Evolutionary conservation across 257 asterid genomes (phyloP).

Genomic region (Solanum etuberosum): DNA sequence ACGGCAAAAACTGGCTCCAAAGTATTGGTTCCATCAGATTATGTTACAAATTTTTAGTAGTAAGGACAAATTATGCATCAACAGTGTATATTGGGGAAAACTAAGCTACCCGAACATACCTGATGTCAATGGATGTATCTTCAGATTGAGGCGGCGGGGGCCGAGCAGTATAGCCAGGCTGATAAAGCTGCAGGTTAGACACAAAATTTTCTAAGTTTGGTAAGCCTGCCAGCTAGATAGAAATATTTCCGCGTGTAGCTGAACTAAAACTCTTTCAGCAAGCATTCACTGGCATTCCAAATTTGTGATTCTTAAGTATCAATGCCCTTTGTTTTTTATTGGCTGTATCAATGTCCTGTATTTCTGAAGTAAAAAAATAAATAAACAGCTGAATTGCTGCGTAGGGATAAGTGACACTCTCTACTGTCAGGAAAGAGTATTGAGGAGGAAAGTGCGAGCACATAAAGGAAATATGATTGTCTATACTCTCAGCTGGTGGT

Average conservation of each 20-base stretch:
- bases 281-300: not conserved
- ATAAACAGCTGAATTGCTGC: not conserved
- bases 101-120: constrained; percentile 9
- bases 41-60: not conserved
- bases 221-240: not conserved
- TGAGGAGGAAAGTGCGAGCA: not conserved
- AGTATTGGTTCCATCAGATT: not conserved
- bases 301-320: not conserved
- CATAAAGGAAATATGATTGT: not conserved
- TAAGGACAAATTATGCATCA: not conserved
- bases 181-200: constrained; percentile 26
- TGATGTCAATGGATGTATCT: constrained; percentile 26
- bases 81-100: not conserved
- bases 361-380: not conserved
- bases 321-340: not conserved
- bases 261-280: not conserved
- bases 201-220: not conserved
- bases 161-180: constrained; percentile 43
- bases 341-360: not conserved
- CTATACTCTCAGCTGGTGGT: not conserved
- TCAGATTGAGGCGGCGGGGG: constrained; percentile 20
- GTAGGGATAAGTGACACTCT: not conserved
- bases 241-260: not conserved
- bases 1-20: not conserved
- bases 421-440: not conserved